These are phyloP conservation scores for Hordeum vulgare DNA, from an alignment of 176 grass and related monocot species.

Conservation along the genomic window DNA sequence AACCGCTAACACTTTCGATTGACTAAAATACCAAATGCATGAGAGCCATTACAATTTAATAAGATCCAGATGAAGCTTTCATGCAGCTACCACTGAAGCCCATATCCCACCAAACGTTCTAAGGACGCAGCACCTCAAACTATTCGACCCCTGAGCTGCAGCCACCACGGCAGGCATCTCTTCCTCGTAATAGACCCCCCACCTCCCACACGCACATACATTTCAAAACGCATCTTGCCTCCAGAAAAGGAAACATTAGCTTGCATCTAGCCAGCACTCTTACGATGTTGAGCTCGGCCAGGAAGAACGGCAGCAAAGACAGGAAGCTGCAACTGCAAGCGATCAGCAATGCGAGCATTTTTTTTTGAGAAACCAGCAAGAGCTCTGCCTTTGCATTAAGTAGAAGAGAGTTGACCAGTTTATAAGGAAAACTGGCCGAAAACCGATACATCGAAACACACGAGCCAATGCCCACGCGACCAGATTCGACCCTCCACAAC, in stretches of 20 bases:
- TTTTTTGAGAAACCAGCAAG: too few species aligned
- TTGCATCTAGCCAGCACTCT: background rate
- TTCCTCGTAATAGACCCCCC: constrained; percentile 41
- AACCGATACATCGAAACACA: too few species aligned
- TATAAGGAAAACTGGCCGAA: too few species aligned
- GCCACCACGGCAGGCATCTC: background rate
- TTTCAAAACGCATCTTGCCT: constrained; percentile 34
- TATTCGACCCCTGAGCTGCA: constrained; percentile 3
- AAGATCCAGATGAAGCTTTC: constrained; percentile 74
- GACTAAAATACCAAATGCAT: constrained; percentile 35
- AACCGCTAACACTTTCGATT: constrained; percentile 26
- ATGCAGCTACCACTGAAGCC: constrained; percentile 87
- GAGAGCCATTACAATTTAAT: constrained; percentile 30
- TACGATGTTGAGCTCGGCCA: constrained; percentile 33
- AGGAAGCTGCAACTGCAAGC: constrained; percentile 44
- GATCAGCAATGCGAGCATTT: constrained; percentile 44
- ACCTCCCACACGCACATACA: constrained; percentile 4
- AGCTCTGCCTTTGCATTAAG: too few species aligned
- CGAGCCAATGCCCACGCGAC: too few species aligned
- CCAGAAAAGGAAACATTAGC: constrained; percentile 22
- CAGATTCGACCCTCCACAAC: too few species aligned
- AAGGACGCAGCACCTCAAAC: constrained; percentile 50
- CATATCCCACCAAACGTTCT: constrained; percentile 77
- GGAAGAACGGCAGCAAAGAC: constrained; percentile 28
- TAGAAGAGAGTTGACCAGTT: too few species aligned